phyloP scores from a whole-genome alignment of 352 stramenopile species.

The Phytophthora palmivora region DNA sequence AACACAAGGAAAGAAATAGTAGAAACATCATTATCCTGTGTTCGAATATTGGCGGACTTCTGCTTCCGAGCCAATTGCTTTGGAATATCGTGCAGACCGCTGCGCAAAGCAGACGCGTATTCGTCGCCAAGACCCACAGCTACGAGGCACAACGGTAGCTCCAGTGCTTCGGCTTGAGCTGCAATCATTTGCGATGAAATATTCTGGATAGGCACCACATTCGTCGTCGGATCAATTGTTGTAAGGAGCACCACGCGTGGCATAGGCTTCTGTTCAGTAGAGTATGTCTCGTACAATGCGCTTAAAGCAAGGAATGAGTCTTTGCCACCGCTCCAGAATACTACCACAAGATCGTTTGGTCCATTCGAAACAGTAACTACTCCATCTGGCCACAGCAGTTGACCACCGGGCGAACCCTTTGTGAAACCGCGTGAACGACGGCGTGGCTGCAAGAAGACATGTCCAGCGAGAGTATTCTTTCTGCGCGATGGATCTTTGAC shows the following conservation, averaged over 20 bases:
- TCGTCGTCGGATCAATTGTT: constrained; percentile 80
- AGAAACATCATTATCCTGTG: not conserved
- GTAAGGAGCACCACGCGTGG: constrained; percentile 83
- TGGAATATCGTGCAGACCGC: constrained; percentile 41
- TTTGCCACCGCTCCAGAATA: constrained; percentile 92
- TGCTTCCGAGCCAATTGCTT: constrained; percentile 12
- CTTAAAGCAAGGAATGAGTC: constrained; percentile 89
- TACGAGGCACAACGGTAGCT: constrained; percentile 82
- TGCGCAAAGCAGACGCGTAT: constrained; percentile 41
- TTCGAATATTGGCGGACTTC: constrained; percentile 24
- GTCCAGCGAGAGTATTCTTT: constrained; percentile 47
- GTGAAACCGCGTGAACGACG: constrained; percentile 27
- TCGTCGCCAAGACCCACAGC: constrained; percentile 49
- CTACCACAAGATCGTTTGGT: constrained; percentile 67
- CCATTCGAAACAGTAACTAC: constrained; percentile 6
- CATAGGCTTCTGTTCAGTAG: constrained; percentile 38
- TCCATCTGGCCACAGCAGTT: constrained; percentile 39
- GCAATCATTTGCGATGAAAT: constrained; percentile 76
- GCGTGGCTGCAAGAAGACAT: constrained; percentile 43
- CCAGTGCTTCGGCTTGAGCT: constrained; percentile 73
- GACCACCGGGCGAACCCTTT: constrained; percentile 31
- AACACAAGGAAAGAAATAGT: constrained; percentile 71
- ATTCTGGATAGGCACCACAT: constrained; percentile 87
- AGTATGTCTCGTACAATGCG: constrained; percentile 45
- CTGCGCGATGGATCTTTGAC: constrained; percentile 52